Base-by-base conservation (phyloP, 75 land plant species). In the Chamaecyparis obtusa region DNA sequence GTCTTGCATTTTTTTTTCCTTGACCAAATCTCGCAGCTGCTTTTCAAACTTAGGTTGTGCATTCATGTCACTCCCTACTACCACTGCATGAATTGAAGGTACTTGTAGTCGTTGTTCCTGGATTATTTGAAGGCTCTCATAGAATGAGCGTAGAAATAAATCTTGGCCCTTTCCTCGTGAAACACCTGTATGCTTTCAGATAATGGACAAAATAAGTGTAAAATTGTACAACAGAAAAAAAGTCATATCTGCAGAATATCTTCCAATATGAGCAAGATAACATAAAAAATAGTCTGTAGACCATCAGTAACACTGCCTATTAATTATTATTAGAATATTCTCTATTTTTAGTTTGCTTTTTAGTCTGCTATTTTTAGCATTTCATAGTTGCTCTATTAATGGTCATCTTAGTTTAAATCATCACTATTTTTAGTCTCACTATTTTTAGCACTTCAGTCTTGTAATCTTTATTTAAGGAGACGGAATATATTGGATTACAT, bases 161-260 rank as follows among this genome's bases (percentile, higher is more conserved):
- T 97, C 96, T 83, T 97, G 99, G 37, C 99, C 99, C 87, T 97
- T 97, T 43, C 99, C 99, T 43, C 99, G 93, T 75, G 99, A 97
- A 84, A 97, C 99, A 95, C 99, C 99, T 97, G 92, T 46, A 4
- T 13, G 5, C 33, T 46, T 81, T 81, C 64, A 92, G 11, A 83
- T 85, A 85, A 46, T 35, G 39, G 16, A 15, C 87, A 46, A 32
- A 17, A n/a, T 16, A 55, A 57, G n/a, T 57, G 55, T 32, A 48
- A 48, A 79, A 81, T 10, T 43, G 64, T 74, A 39, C 35, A 21
- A 78, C n/a, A 32, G 49, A 56, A 82, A 37, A n/a, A 54, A 82
- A 88, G 24, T 17, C 37, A 51, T 48, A 77, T 83, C 64, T 49
- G n/a, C 86, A 87, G 27, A 69, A 39, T 32, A 78, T 1, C 41